phyloP scores from a whole-genome alignment of 441 rosid species.

The Corymbia calophylla region DNA sequence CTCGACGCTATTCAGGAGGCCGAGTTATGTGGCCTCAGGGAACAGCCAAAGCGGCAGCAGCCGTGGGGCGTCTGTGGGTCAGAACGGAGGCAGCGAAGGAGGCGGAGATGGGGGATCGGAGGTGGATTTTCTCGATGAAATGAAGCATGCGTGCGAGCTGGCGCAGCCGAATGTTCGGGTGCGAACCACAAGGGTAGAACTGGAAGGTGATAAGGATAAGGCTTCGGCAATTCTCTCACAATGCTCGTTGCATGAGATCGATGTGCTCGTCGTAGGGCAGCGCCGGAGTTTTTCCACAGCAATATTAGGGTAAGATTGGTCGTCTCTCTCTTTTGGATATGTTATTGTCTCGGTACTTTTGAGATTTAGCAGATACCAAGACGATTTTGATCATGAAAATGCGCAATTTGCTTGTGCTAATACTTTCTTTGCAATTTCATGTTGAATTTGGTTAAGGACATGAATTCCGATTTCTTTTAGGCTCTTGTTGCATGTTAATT shows the following conservation, averaged over 20 bases:
- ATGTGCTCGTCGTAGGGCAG: conserved; percentile 74
- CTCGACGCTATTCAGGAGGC: conserved; percentile 38
- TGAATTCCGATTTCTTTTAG: background rate
- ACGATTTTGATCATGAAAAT: background rate
- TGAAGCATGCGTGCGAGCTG: conserved; percentile 48
- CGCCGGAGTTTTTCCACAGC: conserved; percentile 56
- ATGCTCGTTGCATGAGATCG: conserved; percentile 35
- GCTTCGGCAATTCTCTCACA: conserved; percentile 45
- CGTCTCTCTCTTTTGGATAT: background rate
- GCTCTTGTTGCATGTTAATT: background rate
- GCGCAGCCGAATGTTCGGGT: conserved; percentile 56
- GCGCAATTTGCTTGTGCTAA: background rate
- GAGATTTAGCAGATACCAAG: background rate
- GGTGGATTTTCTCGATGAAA: conserved; percentile 62
- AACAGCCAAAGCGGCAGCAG: background rate
- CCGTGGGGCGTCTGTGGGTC: background rate
- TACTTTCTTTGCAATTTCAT: background rate
- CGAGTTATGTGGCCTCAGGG: conserved; percentile 2
- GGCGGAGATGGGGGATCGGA: conserved; percentile 14
- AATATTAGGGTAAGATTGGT: conserved; percentile 45
- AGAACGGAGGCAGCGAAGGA: conserved; percentile 5
- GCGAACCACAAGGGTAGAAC: conserved; percentile 22
- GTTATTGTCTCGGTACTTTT: background rate
- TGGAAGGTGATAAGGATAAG: conserved; percentile 39
- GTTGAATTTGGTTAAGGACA: background rate